Evolutionary conservation across 2,329 filamentous ascomycete species (phyloP), one percentile per base, ranked within the genome.

Genomic region (Pseudogymnoascus sp.): DNA sequence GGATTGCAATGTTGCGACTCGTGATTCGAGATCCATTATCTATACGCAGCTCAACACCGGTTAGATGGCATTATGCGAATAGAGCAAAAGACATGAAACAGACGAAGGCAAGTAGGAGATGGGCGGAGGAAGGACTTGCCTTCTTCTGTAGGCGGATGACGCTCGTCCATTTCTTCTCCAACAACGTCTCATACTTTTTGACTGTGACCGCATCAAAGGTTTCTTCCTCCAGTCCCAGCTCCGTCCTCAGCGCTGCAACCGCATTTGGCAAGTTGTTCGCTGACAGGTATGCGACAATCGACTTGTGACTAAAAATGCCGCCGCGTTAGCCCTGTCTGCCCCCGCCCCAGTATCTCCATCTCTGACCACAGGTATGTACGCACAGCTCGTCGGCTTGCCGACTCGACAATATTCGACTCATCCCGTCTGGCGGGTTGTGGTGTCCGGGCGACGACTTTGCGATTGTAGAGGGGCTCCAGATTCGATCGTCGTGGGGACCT

Each of bases 161-260:
- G 70, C 90, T 93, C 21, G 92, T 96, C 92, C 92, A 96, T 80
- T 96, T 96, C 83, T 96, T 96, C 80, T 96, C 92, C 67, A 96
- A 77, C 37, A 96, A 77, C 1, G 89, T 89, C 76, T 96, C 91
- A 76, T 96, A 96, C 76, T 95, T 96, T 79, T 96, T 96, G 60
- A 87, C 82, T 16, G 90, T 96, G 21, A 83, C 82, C 67, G 89
- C 80, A 72, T 96, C 90, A 69, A 93, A 91, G 31, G 77, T 77
- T 37, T 76, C 79, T 68, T 89, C 85, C 60, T 85, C 82, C 1
- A 96, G 81, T 63, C 82, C 80, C 14, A 88, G 78, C 75, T 96
- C 91, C 70, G 87, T 81, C 64, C 90, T 84, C 63, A 96, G 78
- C 12, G 87, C 83, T 34, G 84, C 78, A 26, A 89, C 88, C 63